phyloP scores from a whole-genome alignment of 352 stramenopile species.

The Phytophthora cajani region DNA sequence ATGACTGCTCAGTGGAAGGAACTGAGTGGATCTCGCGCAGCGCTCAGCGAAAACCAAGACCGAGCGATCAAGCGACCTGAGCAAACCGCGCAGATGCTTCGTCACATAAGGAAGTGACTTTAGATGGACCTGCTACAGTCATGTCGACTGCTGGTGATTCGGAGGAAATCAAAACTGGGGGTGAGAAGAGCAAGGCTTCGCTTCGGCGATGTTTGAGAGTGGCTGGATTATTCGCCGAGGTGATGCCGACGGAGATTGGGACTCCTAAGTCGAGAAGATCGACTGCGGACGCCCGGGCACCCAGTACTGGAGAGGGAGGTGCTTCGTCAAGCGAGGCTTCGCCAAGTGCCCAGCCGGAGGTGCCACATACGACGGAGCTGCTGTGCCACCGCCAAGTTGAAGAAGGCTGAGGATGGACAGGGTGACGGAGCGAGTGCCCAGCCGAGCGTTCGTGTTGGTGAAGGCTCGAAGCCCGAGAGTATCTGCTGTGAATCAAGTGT shows the following conservation, averaged over 20 bases:
- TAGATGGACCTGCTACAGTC: too few relatives aligned
- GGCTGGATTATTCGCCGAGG: background rate
- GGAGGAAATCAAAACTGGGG: too few relatives aligned
- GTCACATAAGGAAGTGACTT: too few relatives aligned
- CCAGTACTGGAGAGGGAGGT: background rate
- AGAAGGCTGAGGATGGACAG: background rate
- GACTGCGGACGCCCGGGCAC: background rate
- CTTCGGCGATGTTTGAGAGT: background rate
- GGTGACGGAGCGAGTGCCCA: background rate
- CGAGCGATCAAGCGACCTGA: too few relatives aligned
- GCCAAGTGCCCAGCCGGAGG: background rate
- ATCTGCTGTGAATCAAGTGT: too few relatives aligned
- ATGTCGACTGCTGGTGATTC: too few relatives aligned
- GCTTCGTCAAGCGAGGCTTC: background rate
- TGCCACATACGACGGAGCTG: background rate
- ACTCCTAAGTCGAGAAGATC: background rate
- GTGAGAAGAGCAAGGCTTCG: background rate
- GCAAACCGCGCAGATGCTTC: too few relatives aligned
- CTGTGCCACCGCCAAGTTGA: background rate
- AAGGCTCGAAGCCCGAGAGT: too few relatives aligned
- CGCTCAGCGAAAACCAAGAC: too few relatives aligned
- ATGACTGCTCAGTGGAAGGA: too few relatives aligned
- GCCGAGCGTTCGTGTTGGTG: background rate
- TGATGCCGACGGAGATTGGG: background rate
- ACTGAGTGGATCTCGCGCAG: too few relatives aligned